phyloP scores from a whole-genome alignment of 306 rosid genomes.

The Lagenaria siceraria region DNA sequence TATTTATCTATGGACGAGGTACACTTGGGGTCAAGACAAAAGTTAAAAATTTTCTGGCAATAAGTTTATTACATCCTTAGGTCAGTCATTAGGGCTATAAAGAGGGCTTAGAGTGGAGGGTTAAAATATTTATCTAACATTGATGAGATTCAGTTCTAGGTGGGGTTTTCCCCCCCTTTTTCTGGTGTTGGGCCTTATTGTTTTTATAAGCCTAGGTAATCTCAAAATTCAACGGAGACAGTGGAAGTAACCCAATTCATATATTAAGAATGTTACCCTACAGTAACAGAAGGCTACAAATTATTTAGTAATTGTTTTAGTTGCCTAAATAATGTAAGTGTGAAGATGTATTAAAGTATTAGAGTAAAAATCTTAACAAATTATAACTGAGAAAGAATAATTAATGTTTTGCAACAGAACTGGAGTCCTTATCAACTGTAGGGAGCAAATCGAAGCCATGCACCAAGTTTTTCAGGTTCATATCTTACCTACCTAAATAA shows the following conservation, averaged over 20 bases:
- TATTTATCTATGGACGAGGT: not conserved
- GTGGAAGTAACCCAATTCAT: not conserved
- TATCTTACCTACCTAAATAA: conserved; percentile 57
- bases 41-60: not conserved
- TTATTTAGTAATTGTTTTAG: conserved; percentile 1
- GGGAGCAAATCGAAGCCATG: conserved; percentile 99
- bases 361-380: conserved; percentile 36
- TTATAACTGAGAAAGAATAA: conserved; percentile 58
- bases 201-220: not conserved
- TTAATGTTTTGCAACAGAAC: conserved; percentile 91
- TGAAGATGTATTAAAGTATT: conserved; percentile 10
- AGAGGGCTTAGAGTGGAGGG: not conserved
- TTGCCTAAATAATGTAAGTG: not conserved
- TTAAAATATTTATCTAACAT: not conserved
- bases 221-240: not conserved
- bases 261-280: not conserved
- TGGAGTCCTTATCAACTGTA: conserved; percentile 84
- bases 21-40: not conserved
- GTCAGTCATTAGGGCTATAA: not conserved
- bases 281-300: conserved; percentile 1
- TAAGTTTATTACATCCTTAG: not conserved
- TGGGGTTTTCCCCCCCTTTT: not conserved
- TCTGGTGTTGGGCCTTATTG: not conserved
- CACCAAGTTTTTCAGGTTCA: conserved; percentile 99
- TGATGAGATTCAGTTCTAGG: not conserved